Percentiles rank a stretch among this genome's conserved stretches.
phyloP scores from a whole-genome alignment of 2,329 filamentous ascomycete species.

The Sporothrix brunneoviolacea region DNA sequence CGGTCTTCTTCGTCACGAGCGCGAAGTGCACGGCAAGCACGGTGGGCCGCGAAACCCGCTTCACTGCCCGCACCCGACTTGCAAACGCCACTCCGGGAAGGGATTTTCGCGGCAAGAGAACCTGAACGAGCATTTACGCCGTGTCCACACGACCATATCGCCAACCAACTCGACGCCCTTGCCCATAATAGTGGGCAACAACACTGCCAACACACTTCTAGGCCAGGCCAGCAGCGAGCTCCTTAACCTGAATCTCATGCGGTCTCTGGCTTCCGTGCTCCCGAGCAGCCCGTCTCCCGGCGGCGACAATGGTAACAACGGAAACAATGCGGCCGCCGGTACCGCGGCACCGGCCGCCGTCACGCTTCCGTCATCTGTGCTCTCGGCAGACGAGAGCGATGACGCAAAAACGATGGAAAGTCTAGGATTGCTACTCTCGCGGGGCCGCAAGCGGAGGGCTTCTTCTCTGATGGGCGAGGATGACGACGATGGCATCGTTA shows the following conservation, averaged over 20 bases:
- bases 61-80: constrained; percentile 78
- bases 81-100: constrained; percentile 81
- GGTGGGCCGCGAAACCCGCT: constrained; percentile 81
- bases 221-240: not conserved
- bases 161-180: not conserved
- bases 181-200: not conserved
- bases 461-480: constrained; percentile 10
- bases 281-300: not conserved
- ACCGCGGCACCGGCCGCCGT: constrained; percentile 1
- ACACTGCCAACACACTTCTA: not conserved
- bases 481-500: constrained; percentile 19
- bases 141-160: constrained; percentile 59
- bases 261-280: constrained; percentile 8
- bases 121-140: constrained; percentile 82
- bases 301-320: not conserved
- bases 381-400: constrained; percentile 7
- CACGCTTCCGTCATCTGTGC: not conserved
- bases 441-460: constrained; percentile 10
- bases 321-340: not conserved
- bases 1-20: constrained; percentile 80
- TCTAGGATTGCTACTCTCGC: constrained; percentile 7
- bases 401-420: constrained; percentile 12
- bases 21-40: constrained; percentile 88
- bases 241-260: constrained; percentile 2
- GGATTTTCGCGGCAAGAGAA: constrained; percentile 94